A percentile compares a stretch with the other conserved stretches of the same genome.
Evolutionary conservation across 2,329 filamentous ascomycete genomes (phyloP).

Genomic region (Calcarisporium arbuscula): DNA sequence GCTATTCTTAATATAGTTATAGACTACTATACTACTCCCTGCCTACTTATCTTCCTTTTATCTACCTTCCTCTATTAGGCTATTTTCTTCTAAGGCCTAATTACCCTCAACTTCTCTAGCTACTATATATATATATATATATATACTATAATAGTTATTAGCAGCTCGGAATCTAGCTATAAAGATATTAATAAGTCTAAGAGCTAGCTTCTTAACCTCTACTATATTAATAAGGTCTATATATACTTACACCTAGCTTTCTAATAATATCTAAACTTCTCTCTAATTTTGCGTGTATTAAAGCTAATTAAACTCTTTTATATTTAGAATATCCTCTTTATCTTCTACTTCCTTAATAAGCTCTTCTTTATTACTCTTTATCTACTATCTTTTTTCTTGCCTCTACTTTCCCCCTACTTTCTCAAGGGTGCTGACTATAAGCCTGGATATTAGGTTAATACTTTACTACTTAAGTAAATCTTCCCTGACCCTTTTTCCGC

Average conservation of each 20-base stretch:
- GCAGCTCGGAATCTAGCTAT: conserved; percentile 72
- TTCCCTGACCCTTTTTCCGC: conserved; percentile 90
- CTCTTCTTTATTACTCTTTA: conserved; percentile 98
- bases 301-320: conserved; percentile 5
- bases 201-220: conserved; percentile 86
- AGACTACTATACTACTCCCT: conserved; percentile 93
- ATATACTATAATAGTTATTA: conserved; percentile 89
- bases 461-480: conserved; percentile 63
- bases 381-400: conserved; percentile 92
- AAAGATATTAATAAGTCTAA: conserved; percentile 87
- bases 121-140: conserved; percentile 99
- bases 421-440: conserved; percentile 54
- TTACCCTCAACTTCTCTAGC: conserved; percentile 86
- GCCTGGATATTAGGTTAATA: no score
- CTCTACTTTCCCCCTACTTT: conserved; percentile 79
- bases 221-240: conserved; percentile 96
- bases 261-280: no score
- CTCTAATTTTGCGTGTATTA: no score
- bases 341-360: conserved; percentile 87
- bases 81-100: conserved; percentile 88
- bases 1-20: conserved; percentile 99
- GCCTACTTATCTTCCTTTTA: conserved; percentile 87
- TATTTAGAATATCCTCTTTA: conserved; percentile 90
- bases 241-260: no score
- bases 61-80: conserved; percentile 93